These are phyloP conservation scores for Auricularia heimuer DNA, from an alignment of 768 basidiomycete genomes.

Conservation along the genomic window DNA sequence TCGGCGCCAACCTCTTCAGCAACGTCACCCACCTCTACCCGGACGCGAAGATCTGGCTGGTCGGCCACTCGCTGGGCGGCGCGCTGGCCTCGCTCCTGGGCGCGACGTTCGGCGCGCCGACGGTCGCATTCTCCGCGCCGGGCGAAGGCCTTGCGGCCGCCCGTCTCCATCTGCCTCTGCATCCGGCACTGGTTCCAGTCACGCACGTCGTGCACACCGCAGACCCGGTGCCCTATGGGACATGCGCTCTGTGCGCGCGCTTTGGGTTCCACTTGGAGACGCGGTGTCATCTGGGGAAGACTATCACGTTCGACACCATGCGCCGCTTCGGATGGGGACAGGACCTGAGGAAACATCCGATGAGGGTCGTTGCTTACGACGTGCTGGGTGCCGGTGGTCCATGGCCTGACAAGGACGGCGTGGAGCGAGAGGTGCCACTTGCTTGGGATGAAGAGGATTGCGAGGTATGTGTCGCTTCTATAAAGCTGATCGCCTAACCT, in stretches of 20 bases:
- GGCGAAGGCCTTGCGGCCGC: conserved; percentile 74
- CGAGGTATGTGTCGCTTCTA: background rate
- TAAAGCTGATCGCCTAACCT: background rate
- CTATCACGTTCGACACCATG: conserved; percentile 60
- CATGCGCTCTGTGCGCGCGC: conserved; percentile 47
- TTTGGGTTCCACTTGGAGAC: conserved; percentile 58
- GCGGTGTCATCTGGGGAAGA: conserved; percentile 51
- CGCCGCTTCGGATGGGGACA: conserved; percentile 49
- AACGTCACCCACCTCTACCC: conserved; percentile 37
- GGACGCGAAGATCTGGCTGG: conserved; percentile 32
- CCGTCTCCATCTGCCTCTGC: conserved; percentile 67
- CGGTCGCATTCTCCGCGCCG: conserved; percentile 81
- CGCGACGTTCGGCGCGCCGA: conserved; percentile 80
- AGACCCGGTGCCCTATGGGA: conserved; percentile 57
- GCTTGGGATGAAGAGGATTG: background rate
- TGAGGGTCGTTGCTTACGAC: conserved; percentile 42
- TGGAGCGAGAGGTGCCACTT: background rate
- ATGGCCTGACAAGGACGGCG: conserved; percentile 15
- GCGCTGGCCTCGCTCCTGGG: conserved; percentile 77
- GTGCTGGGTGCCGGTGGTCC: conserved; percentile 40
- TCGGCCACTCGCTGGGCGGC: conserved; percentile 33
- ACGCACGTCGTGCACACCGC: conserved; percentile 59
- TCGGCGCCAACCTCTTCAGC: conserved; percentile 55
- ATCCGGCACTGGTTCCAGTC: conserved; percentile 47
- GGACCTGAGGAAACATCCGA: conserved; percentile 46